Base-by-base conservation (phyloP, 768 basidiomycete species). In the Termitomyces sp. region DNA sequence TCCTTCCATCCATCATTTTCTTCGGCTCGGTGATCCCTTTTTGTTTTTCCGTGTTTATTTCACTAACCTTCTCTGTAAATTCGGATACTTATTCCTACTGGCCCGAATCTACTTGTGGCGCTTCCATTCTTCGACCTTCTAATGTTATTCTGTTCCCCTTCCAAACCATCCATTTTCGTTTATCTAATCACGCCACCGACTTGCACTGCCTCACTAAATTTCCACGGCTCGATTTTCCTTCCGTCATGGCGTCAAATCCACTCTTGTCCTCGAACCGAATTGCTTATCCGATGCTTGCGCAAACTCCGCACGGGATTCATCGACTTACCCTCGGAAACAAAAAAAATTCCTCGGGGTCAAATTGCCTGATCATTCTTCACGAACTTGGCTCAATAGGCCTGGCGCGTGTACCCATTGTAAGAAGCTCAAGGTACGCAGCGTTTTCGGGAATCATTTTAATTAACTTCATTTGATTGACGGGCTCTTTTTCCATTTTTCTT, bases 401-500 rank as follows among this genome's bases (percentile, higher is more conserved):
- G 88, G 90, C 55, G 90, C 90, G 42, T 93, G 90, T 69, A 87
- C 80, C 3, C 83, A 92, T 65, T 93, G 90, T 79, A 93, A 91
- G 70, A 87, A 84, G 65, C 82, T 92, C 64, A 93, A 93, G 85
- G 88, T 87, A 70, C 55, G 82, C 72, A 54, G 28, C 38, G 34
- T 58, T 59, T 51, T 41, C 30, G 61, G 48, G 24, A 44, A 55
- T 45, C 49, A 59, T 45, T 57, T 57, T 50, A 34, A 58, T 60
- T 53, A 45, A 38, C 32, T 56, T 32, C 32, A 21, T 28, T 32
- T 49, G 51, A 56, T 51, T 61, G 59, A 64, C 60, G 55, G 52
- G 56, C 34, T 48, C 45, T 50, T 54, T 55, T 57, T 42, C 19
- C 40, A 21, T 51, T 52, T 57, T 44, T 51, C 32, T 51, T 56